Base-by-base conservation (phyloP, 169 alveolate species). In the Eimeria tenella region DNA sequence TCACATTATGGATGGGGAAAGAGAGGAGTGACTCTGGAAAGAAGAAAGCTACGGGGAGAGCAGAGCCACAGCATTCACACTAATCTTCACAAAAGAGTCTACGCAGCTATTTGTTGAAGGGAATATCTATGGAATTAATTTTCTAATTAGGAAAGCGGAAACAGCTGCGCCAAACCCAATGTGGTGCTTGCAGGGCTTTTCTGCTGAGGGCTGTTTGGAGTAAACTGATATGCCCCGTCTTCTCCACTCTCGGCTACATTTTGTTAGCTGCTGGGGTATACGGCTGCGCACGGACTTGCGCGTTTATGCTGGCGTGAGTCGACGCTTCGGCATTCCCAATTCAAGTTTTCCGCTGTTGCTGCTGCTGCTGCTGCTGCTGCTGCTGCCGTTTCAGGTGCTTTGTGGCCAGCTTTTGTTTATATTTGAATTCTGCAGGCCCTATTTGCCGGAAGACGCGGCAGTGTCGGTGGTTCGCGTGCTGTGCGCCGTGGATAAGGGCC, bases 301-400 rank as follows among this genome's bases (percentile, higher is more conserved):
- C 88, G 52, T 79, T 79, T 58, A 50, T 58, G 71, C n/a, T 79
- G 49, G 88, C 70, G 88, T 79, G 56, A 79, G 88, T 74, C 19
- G 11, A 10, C 19, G 77, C n/a, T 68, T 68, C 77, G 11, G 49
- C n/a, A 17, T n/a, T 4, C 31, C 49, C 77, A 58, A 58, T 58
- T 11, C 68, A 17, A 58, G 68, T 58, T 58, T 74, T 19, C 42
- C 9, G 17, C 42, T 74, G 1, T 5, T n/a, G 9, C 25, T 74
- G 6, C 31, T 13, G 8, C 11, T 53, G 25, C 42, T 74, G 1
- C n/a, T n/a, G 9, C 25, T 74, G 6, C 31, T 13, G 8, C 11
- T 53, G 25, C 71, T 50, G 52, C 52, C 42, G 42, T 31, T 31
- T 31, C 42, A 58, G 3, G 68, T 58, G 68, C 68, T 17, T 3